Evolutionary conservation across 1,139 yeast genomes (phyloP).

Genomic region (Komagataea norvegica): DNA sequence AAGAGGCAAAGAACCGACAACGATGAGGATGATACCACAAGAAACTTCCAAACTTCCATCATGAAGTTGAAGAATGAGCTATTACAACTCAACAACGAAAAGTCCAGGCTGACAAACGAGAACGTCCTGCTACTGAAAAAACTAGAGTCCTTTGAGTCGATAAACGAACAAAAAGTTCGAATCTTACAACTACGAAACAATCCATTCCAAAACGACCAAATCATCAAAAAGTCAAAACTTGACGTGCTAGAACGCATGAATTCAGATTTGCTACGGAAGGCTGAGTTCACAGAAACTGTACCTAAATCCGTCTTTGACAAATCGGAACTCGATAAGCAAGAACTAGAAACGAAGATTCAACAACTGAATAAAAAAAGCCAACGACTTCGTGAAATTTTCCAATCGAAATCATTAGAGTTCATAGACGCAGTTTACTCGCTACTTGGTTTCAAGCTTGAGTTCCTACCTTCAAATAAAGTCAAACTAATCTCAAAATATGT

Average conservation of each 20-base stretch:
- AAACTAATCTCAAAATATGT: slow-evolving; percentile 55
- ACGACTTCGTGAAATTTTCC: slow-evolving; percentile 59
- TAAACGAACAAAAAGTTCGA: slow-evolving; percentile 40
- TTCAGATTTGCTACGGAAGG: slow-evolving; percentile 38
- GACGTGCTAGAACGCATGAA: slow-evolving; percentile 57
- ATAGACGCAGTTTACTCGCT: slow-evolving; percentile 63
- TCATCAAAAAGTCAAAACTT: slow-evolving; percentile 51
- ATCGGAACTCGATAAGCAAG: slow-evolving; percentile 49
- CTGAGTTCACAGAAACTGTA: slow-evolving; percentile 30
- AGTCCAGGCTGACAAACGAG: slow-evolving; percentile 36
- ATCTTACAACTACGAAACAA: slow-evolving; percentile 63
- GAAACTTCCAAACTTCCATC: slow-evolving; percentile 30
- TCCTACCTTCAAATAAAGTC: slow-evolving; percentile 61
- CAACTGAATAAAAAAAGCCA: slow-evolving; percentile 52
- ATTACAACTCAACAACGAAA: slow-evolving; percentile 36
- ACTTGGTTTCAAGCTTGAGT: slow-evolving; percentile 73
- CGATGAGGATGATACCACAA: slow-evolving; percentile 31
- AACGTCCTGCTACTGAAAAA: slow-evolving; percentile 34
- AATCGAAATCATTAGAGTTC: slow-evolving; percentile 71
- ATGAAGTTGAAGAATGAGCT: slow-evolving; percentile 40
- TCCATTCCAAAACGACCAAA: slow-evolving; percentile 64
- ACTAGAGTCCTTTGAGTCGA: slow-evolving; percentile 30
- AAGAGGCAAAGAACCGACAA: slow-evolving; percentile 30
- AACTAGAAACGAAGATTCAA: slow-evolving; percentile 45
- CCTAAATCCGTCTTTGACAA: slow-evolving; percentile 68